Percentiles rank a stretch among this genome's conserved stretches.
These are phyloP conservation scores for Aspergillus sojae DNA, from an alignment of 2,329 filamentous ascomycete species.

Conservation along the genomic window DNA sequence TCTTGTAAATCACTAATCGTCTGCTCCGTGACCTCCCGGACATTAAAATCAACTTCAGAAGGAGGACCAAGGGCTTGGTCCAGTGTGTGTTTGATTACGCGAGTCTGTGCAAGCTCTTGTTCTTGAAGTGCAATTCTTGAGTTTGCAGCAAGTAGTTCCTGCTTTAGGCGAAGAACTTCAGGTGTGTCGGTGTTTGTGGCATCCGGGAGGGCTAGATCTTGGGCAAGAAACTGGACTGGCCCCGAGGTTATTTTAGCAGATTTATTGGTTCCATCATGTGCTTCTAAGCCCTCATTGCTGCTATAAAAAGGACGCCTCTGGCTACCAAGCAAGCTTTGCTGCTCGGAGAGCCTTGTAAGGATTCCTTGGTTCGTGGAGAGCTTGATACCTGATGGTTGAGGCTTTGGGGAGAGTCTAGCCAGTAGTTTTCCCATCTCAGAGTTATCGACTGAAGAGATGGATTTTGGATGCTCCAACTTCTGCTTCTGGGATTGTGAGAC, in stretches of 20 bases:
- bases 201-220: conserved; percentile 19
- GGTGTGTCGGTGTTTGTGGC: conserved; percentile 37
- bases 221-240: conserved; percentile 10
- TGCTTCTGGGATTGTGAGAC: conserved; percentile 49
- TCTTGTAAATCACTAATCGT: conserved; percentile 54
- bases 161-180: conserved; percentile 60
- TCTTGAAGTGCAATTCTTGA: conserved; percentile 63
- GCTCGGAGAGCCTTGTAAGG: conserved; percentile 72
- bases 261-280: conserved; percentile 25
- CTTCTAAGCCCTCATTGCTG: conserved; percentile 18
- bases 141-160: conserved; percentile 59
- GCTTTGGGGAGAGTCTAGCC: conserved; percentile 44
- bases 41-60: conserved; percentile 55
- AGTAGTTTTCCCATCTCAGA: conserved; percentile 66
- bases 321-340: conserved; percentile 62
- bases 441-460: conserved; percentile 30
- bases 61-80: conserved; percentile 60
- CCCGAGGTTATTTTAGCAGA: conserved; percentile 20
- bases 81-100: conserved; percentile 63
- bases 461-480: conserved; percentile 47
- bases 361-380: conserved; percentile 40
- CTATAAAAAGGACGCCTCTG: conserved; percentile 56
- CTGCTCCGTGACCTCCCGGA: conserved; percentile 53
- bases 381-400: conserved; percentile 22
- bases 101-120: conserved; percentile 62